Evolutionary conservation across 2,329 filamentous ascomycete species (phyloP).

Genomic region (Cryphonectria radicalis): DNA sequence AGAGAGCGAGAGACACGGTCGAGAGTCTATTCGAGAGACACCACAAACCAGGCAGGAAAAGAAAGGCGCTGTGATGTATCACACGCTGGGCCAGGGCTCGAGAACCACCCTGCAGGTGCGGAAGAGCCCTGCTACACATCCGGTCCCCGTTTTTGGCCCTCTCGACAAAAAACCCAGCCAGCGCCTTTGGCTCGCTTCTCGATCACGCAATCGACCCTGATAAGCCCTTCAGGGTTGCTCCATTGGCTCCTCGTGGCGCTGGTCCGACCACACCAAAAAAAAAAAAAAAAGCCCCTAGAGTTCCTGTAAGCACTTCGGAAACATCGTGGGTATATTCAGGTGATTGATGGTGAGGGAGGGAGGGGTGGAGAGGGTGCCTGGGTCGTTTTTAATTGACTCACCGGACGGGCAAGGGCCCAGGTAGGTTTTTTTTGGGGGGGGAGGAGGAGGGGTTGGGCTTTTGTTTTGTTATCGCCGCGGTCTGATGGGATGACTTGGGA

Average conservation of each 20-base stretch:
- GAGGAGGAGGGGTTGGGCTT: too few species aligned
- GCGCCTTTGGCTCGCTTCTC: constrained; percentile 14
- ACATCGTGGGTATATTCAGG: constrained; percentile 11
- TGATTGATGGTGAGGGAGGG: not conserved
- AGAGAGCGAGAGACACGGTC: not conserved
- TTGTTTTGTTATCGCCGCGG: constrained; percentile 8
- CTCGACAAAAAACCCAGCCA: constrained; percentile 15
- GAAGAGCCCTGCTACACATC: constrained; percentile 11
- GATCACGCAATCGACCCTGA: constrained; percentile 28
- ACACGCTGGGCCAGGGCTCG: constrained; percentile 2
- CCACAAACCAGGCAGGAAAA: not conserved
- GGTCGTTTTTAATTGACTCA: not conserved
- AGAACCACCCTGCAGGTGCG: constrained; percentile 13
- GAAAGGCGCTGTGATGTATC: constrained; percentile 1
- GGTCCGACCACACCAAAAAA: constrained; percentile 1
- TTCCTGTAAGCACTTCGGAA: not conserved
- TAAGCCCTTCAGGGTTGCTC: constrained; percentile 11
- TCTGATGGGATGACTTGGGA: not conserved
- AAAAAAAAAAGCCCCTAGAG: not conserved
- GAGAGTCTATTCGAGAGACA: not conserved
- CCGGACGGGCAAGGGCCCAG: not conserved
- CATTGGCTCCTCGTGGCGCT: constrained; percentile 6
- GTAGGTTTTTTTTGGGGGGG: not conserved
- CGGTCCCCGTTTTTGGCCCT: not conserved
- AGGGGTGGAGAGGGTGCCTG: too few species aligned